Percentiles rank a stretch among this genome's conserved stretches.
Conservation (phyloP, 2,329 filamentous ascomycete genomes). For the Dactylonectria macrodidyma region DNA sequence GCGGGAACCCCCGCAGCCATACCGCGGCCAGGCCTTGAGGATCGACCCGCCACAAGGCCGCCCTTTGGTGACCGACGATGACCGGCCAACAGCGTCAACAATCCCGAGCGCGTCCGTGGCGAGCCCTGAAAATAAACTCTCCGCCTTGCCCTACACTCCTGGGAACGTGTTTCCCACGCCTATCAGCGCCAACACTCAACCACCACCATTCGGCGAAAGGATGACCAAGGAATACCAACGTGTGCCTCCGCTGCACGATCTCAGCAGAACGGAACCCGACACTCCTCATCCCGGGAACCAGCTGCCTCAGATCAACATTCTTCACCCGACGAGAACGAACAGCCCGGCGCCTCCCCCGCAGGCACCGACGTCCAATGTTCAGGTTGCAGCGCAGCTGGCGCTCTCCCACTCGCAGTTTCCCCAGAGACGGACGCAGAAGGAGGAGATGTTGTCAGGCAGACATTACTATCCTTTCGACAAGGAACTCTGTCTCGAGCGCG, state of each 20-base stretch:
- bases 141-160: slow-evolving; percentile 68
- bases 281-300: slow-evolving; percentile 65
- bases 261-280: slow-evolving; percentile 69
- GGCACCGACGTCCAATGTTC: slow-evolving; percentile 60
- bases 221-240: slow-evolving; percentile 73
- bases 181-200: slow-evolving; percentile 69
- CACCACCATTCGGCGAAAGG: slow-evolving; percentile 63
- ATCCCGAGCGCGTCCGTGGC: slow-evolving; percentile 70
- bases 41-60: slow-evolving; percentile 75
- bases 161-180: slow-evolving; percentile 74
- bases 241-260: slow-evolving; percentile 73
- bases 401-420: slow-evolving; percentile 69
- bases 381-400: slow-evolving; percentile 72
- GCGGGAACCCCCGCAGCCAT: slow-evolving; percentile 71
- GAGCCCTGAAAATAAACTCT: slow-evolving; percentile 75
- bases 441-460: slow-evolving; percentile 88
- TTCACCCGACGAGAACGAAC: slow-evolving; percentile 65
- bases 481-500: slow-evolving; percentile 86
- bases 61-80: slow-evolving; percentile 69
- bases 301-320: slow-evolving; percentile 71
- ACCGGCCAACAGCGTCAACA: slow-evolving; percentile 72
- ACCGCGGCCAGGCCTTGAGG: slow-evolving; percentile 73
- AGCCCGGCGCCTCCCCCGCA: slow-evolving; percentile 61
- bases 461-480: slow-evolving; percentile 86
- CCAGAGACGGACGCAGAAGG: slow-evolving; percentile 77